Base-by-base conservation (phyloP, 2,329 filamentous ascomycete genomes). In the Exophiala spinifera region DNA sequence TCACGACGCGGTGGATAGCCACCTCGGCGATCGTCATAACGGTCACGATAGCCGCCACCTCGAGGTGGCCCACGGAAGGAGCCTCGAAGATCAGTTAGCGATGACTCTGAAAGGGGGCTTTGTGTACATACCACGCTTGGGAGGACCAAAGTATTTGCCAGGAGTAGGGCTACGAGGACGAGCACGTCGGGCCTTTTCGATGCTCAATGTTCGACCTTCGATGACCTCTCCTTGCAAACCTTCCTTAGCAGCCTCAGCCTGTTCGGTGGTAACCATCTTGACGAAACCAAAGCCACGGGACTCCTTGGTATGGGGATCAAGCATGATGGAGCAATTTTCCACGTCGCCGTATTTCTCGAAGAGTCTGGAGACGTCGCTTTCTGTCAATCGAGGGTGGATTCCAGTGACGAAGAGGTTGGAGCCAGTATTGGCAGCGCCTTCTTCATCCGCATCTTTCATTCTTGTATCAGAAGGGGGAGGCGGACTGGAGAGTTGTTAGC, bases 291-390 rank as follows among this genome's bases (percentile, higher is more conserved):
- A 99, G 63, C 94, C 94, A 74, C 94, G 94, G 65, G 92, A 97
- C 76, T 99, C 94, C 77, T 96, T 95, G 68, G 89, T 95, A 75
- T 99, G 94, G 59, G 94, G 94, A 70, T 99, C 94, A 69, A 92
- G 85, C 94, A 99, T 99, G 77, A 99, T 99, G 74, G 96, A 95
- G 79, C 92, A 97, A 77, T 95, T 97, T 77, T 97, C 92, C 49
- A 99, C 94, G 70, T 96, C 91, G 65, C 94, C 94, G 68, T 97
- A 97, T 76, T 97, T 99, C 77, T 96, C 91, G 69, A 99, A 99
- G 63, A 99, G 86, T 72, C 91, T 91, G 51, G 88, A 88, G 59
- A 99, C 89, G 70, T 97, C 94, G 14, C 86, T 82, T 73, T 99
- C 94, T 45, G 83, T 86, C 63, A 99, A 83, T 67, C 89, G 88